These are phyloP conservation scores for Hansenula lynferdii DNA, from an alignment of 1,139 yeast species.

Conservation along the genomic window DNA sequence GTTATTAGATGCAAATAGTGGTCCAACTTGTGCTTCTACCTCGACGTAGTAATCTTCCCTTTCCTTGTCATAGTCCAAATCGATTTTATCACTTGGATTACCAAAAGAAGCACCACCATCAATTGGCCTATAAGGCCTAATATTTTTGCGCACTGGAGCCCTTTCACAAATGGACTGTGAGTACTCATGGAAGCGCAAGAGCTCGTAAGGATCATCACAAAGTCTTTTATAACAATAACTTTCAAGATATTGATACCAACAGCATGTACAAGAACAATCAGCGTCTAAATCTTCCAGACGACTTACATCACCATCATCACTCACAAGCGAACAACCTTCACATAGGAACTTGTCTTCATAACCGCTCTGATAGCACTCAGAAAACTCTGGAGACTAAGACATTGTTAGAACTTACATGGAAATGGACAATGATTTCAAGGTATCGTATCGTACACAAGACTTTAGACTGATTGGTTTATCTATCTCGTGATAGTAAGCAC, in stretches of 20 bases:
- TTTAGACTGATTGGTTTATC: conserved; percentile 4
- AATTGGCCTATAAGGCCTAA: conserved; percentile 13
- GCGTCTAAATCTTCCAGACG: conserved; percentile 9
- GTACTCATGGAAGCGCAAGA: conserved; percentile 8
- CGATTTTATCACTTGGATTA: not conserved
- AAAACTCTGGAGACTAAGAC: conserved; percentile 13
- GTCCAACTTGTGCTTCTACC: not conserved
- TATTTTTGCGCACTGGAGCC: conserved; percentile 10
- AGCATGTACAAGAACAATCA: conserved; percentile 22
- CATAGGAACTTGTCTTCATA: conserved; percentile 18
- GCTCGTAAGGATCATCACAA: conserved; percentile 14
- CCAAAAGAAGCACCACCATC: not conserved
- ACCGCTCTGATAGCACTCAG: conserved; percentile 17
- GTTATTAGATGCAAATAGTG: conserved; percentile 14
- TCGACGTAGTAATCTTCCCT: not conserved
- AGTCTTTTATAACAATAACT: conserved; percentile 21
- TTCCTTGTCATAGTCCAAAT: not conserved
- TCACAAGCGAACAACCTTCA: conserved; percentile 21
- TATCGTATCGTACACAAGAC: conserved; percentile 6
- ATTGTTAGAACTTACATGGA: not conserved
- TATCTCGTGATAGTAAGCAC: conserved; percentile 3
- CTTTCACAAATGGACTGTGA: conserved; percentile 9
- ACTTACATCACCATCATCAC: conserved; percentile 1
- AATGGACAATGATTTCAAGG: not conserved
- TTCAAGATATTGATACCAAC: conserved; percentile 19